Evolutionary conservation across 2,329 filamentous ascomycete genomes (phyloP), one percentile per base, ranked within the genome.

Genomic region (Alternaria triticina): DNA sequence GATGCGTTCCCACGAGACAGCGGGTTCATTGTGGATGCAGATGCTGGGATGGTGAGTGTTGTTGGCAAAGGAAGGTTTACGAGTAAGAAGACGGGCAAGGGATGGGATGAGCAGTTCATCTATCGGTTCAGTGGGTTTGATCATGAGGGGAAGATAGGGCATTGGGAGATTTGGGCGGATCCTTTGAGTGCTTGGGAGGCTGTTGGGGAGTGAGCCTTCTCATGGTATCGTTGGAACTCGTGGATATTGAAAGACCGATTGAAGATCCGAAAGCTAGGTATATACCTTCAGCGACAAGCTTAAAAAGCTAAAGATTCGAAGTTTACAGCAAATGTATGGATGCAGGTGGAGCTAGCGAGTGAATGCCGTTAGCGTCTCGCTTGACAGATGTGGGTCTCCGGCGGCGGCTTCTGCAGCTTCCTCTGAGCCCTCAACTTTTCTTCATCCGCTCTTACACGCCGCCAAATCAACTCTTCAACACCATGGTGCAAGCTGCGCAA

Each of bases 101-200:
- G 65, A 6, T 82, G 80, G 80, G 71, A 80, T 15, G 81, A 83
- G 66, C 65, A 74, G 15, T 83, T 83, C 45, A 77, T 82, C 12
- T 81, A 82, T 68, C 65, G 77, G 51, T 74, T 83, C 47, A 79
- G 81, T 67, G 78, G 61, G 8, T 82, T 81, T 62, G 78, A 83
- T 69, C 69, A 69, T 7, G 64, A 78, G 17, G 79, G 79, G 0
- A 79, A 65, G 70, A 79, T 83, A 63, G 81, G 79, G 27, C 74
- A 78, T 67, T 82, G 80, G 79, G 80, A 83, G 69, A 81, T 83
- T 54, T 83, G 81, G 81, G 80, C 79, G 13, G 81, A 83, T 74
- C 79, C 79, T 12, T 66, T 82, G 59, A 81, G 78, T 64, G 81
- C 81, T 33, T 82, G 80, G 81, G 73, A 76, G 25, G 81, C 80